These are phyloP conservation scores for Tulasnella sp. DNA, from an alignment of 768 basidiomycete species.

Conservation along the genomic window DNA sequence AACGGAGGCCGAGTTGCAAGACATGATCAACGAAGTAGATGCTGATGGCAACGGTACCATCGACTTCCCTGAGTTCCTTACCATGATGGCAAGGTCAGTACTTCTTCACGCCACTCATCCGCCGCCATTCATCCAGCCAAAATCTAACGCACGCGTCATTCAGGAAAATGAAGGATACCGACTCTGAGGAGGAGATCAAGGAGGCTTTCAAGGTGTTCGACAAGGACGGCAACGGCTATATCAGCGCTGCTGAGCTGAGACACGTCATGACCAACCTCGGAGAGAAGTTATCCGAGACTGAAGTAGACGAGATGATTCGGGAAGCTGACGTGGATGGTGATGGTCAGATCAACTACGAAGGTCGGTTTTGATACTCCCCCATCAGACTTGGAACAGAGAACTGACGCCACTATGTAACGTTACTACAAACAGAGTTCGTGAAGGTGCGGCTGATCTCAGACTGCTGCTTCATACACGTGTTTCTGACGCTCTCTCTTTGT, in stretches of 20 bases:
- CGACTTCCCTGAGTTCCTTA: slow-evolving; percentile 80
- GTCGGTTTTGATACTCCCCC: slow-evolving; percentile 38
- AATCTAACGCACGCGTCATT: slow-evolving; percentile 22
- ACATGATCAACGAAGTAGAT: slow-evolving; percentile 95
- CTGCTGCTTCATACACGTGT: slow-evolving; percentile 13
- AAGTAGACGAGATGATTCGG: slow-evolving; percentile 96
- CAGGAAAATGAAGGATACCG: slow-evolving; percentile 85
- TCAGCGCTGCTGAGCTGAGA: slow-evolving; percentile 79
- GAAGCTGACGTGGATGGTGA: slow-evolving; percentile 94
- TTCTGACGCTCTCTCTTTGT: slow-evolving; percentile 25
- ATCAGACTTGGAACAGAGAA: neutral
- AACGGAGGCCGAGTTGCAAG: slow-evolving; percentile 84
- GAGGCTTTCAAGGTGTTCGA: slow-evolving; percentile 98
- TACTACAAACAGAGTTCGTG: slow-evolving; percentile 59
- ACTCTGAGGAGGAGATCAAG: slow-evolving; percentile 90
- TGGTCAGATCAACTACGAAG: slow-evolving; percentile 87
- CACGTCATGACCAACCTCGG: slow-evolving; percentile 91
- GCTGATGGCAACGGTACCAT: slow-evolving; percentile 85
- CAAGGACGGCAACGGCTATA: slow-evolving; percentile 90
- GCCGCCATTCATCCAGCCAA: neutral
- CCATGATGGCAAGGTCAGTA: slow-evolving; percentile 63
- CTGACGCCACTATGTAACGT: slow-evolving; percentile 23
- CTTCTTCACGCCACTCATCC: neutral
- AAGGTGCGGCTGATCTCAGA: slow-evolving; percentile 46
- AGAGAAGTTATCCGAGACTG: slow-evolving; percentile 79